phyloP scores from a whole-genome alignment of 805 yeast genomes.

The Wickerhamiella slavikovae region DNA sequence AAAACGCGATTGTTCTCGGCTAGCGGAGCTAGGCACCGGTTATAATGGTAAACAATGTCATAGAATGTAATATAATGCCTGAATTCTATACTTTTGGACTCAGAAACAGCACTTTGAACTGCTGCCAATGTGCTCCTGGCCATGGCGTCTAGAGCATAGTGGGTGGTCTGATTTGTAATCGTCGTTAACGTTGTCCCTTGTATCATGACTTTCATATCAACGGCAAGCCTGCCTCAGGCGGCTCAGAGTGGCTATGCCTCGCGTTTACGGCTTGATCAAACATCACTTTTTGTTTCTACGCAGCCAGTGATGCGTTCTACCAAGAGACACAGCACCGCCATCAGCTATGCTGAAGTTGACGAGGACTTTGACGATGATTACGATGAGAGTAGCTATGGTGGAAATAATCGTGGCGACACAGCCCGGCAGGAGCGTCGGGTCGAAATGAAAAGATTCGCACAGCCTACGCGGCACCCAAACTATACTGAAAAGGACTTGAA shows the following conservation, averaged over 20 bases:
- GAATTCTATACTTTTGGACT: too few relatives aligned
- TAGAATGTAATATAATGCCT: too few relatives aligned
- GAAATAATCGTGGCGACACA: slow-evolving; percentile 8
- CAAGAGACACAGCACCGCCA: slow-evolving; percentile 36
- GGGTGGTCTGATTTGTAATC: too few relatives aligned
- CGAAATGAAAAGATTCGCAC: slow-evolving; percentile 21
- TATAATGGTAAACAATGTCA: too few relatives aligned
- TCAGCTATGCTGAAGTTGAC: slow-evolving; percentile 70
- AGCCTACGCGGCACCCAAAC: slow-evolving; percentile 20
- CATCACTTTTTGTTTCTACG: slow-evolving; percentile 51
- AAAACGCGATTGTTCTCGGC: too few relatives aligned
- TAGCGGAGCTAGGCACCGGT: too few relatives aligned
- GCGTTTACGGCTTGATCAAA: slow-evolving; percentile 51
- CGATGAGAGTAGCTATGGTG: slow-evolving; percentile 11
- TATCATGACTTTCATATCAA: not conserved
- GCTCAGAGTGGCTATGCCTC: slow-evolving; percentile 53
- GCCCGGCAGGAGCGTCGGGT: slow-evolving; percentile 10
- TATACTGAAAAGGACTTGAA: slow-evolving; percentile 19
- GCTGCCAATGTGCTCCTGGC: too few relatives aligned
- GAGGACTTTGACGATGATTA: slow-evolving; percentile 36
- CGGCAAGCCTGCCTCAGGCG: slow-evolving; percentile 40
- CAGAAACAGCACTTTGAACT: too few relatives aligned
- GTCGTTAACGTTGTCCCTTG: too few relatives aligned
- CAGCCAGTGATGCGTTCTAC: slow-evolving; percentile 55
- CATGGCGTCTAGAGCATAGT: too few relatives aligned